Evolutionary conservation across 164 flowering plant species (phyloP).

Genomic region (Kingdonia uniflora): DNA sequence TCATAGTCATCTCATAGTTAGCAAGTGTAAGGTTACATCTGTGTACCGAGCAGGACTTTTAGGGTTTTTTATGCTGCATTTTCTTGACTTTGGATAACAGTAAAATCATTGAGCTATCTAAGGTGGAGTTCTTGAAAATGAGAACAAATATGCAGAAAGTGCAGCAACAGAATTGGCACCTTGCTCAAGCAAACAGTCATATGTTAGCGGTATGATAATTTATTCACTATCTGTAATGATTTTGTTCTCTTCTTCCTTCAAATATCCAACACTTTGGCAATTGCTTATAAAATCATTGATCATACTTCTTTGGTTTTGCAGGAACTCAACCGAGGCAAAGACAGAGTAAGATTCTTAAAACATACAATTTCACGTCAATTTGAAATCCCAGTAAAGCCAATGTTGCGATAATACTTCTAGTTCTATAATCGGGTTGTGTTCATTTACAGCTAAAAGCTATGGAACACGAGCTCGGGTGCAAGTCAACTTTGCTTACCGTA

Average conservation of each 20-base stretch:
- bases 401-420: not conserved
- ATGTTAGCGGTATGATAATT: constrained; percentile 36
- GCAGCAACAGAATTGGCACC: constrained; percentile 49
- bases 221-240: not conserved
- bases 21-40: no score
- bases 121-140: constrained; percentile 39
- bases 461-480: constrained; percentile 64
- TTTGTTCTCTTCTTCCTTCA: not conserved
- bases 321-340: constrained; percentile 66
- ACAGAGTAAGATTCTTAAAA: constrained; percentile 33
- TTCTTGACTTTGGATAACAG: constrained; percentile 22
- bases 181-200: constrained; percentile 54
- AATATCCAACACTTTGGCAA: not conserved
- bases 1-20: no score
- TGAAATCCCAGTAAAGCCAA: no score
- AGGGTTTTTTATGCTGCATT: not conserved
- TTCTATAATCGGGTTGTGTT: not conserved
- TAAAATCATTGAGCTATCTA: constrained; percentile 42
- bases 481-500: constrained; percentile 41
- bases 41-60: no score
- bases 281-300: not conserved
- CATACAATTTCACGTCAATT: no score
- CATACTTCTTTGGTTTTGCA: constrained; percentile 19
- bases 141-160: constrained; percentile 32
- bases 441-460: constrained; percentile 45